Conservation (phyloP, 495 filamentous ascomycete genomes). For the Podospora australis region DNA sequence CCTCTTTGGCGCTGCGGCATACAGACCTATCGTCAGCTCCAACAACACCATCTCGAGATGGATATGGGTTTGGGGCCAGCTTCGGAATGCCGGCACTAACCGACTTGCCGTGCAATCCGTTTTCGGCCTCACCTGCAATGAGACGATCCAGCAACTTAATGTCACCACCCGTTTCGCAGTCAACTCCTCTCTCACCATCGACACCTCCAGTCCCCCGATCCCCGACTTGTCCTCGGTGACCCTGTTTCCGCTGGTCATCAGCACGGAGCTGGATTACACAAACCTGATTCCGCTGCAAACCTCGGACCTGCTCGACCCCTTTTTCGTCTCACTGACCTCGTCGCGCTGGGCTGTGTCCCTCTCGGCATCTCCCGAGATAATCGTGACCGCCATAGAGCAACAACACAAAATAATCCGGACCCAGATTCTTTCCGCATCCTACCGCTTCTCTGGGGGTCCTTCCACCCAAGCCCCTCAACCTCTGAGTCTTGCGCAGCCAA, state of each 20-base stretch:
- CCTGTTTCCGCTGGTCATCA: slow-evolving; percentile 4
- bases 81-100: slow-evolving; percentile 8
- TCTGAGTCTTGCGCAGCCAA: too few species aligned
- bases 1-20: slow-evolving; percentile 14
- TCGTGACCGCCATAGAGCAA: too few species aligned
- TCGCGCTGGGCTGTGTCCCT: slow-evolving; percentile 14
- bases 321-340: slow-evolving; percentile 20
- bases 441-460: neutral
- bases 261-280: slow-evolving; percentile 13
- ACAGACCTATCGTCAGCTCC: slow-evolving; percentile 6
- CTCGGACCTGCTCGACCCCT: slow-evolving; percentile 17
- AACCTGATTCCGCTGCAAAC: slow-evolving; percentile 11
- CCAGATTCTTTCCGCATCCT: neutral
- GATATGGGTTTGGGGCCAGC: slow-evolving; percentile 23
- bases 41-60: slow-evolving; percentile 10
- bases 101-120: slow-evolving; percentile 4
- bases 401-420: neutral
- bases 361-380: slow-evolving; percentile 1
- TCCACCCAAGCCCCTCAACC: neutral
- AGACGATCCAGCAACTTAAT: slow-evolving; percentile 18
- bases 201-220: slow-evolving; percentile 10
- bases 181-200: slow-evolving; percentile 16
- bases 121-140: slow-evolving; percentile 21
- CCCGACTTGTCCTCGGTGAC: slow-evolving; percentile 11
- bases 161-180: slow-evolving; percentile 8